These are phyloP conservation scores for Collybiopsis confluens DNA, from an alignment of 768 basidiomycete genomes.

Conservation along the genomic window DNA sequence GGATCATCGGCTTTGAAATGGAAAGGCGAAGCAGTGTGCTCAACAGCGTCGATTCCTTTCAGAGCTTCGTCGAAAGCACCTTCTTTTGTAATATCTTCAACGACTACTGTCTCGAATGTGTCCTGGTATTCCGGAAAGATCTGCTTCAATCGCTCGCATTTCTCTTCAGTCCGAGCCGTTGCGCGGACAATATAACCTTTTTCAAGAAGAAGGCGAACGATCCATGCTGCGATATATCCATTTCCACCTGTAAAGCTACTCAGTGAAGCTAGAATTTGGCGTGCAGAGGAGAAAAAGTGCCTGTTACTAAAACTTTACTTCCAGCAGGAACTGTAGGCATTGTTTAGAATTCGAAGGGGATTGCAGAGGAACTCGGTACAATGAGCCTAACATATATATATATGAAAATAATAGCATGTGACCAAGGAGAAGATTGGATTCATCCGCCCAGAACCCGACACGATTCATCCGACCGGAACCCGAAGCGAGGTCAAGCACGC, in stretches of 20 bases:
- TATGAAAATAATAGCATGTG: too few species aligned
- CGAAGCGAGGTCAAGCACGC: too few species aligned
- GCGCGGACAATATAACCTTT: slow-evolving; percentile 61
- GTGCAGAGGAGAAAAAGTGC: too few species aligned
- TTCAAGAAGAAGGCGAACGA: slow-evolving; percentile 52
- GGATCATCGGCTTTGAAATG: slow-evolving; percentile 42
- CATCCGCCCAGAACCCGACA: too few species aligned
- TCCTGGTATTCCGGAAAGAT: slow-evolving; percentile 51
- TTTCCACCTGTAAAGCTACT: slow-evolving; percentile 38
- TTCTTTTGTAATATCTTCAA: slow-evolving; percentile 62
- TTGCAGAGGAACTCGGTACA: too few species aligned
- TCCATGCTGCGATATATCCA: slow-evolving; percentile 58
- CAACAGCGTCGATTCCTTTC: slow-evolving; percentile 68
- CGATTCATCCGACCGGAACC: too few species aligned
- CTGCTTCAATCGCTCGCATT: slow-evolving; percentile 53
- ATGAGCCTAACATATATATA: too few species aligned
- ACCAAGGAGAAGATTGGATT: too few species aligned
- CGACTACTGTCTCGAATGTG: slow-evolving; percentile 60
- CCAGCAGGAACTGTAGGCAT: slow-evolving; percentile 6
- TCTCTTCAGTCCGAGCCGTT: slow-evolving; percentile 57
- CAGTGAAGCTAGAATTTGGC: too few species aligned
- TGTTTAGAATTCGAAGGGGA: background rate
- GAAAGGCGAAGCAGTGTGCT: slow-evolving; percentile 67
- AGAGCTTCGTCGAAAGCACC: slow-evolving; percentile 79
- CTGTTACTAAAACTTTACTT: slow-evolving; percentile 18